Percentiles rank a stretch among this genome's conserved stretches.
Conservation (phyloP, 768 basidiomycete species). For the Pleurotus ostreatus region DNA sequence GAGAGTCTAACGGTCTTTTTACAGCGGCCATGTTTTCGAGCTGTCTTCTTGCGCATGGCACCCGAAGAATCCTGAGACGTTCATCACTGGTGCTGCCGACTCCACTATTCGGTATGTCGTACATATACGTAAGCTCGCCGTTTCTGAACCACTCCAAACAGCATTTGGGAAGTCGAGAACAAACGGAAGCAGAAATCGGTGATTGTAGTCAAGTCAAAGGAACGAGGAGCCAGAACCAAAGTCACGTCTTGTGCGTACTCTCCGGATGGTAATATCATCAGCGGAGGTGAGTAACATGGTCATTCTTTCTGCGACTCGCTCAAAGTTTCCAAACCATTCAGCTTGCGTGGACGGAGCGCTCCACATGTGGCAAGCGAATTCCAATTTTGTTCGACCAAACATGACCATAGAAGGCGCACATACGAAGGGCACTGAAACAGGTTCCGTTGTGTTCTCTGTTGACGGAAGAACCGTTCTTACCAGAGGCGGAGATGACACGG, state of each 20-base stretch:
- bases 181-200: constrained; percentile 93
- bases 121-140: constrained; percentile 9
- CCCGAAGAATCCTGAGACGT: constrained; percentile 76
- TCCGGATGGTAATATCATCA: constrained; percentile 83
- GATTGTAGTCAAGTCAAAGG: constrained; percentile 95
- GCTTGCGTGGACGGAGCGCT: constrained; percentile 90
- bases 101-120: constrained; percentile 79
- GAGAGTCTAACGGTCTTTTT: background rate
- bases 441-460: constrained; percentile 83
- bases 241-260: constrained; percentile 87
- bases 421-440: constrained; percentile 79
- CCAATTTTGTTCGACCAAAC: constrained; percentile 92
- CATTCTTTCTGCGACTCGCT: constrained; percentile 6
- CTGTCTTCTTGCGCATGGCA: constrained; percentile 90
- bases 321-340: constrained; percentile 24
- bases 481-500: constrained; percentile 91
- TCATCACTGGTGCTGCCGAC: constrained; percentile 94
- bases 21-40: constrained; percentile 92
- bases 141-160: constrained; percentile 21
- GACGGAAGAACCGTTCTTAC: constrained; percentile 85
- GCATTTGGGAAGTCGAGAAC: constrained; percentile 93
- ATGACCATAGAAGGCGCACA: constrained; percentile 87
- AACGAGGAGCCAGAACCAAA: constrained; percentile 90
- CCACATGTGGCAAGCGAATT: constrained; percentile 89
- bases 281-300: constrained; percentile 58